Evolutionary conservation across 2,329 filamentous ascomycete genomes (phyloP).

Genomic region (Ophiostoma ulmi): DNA sequence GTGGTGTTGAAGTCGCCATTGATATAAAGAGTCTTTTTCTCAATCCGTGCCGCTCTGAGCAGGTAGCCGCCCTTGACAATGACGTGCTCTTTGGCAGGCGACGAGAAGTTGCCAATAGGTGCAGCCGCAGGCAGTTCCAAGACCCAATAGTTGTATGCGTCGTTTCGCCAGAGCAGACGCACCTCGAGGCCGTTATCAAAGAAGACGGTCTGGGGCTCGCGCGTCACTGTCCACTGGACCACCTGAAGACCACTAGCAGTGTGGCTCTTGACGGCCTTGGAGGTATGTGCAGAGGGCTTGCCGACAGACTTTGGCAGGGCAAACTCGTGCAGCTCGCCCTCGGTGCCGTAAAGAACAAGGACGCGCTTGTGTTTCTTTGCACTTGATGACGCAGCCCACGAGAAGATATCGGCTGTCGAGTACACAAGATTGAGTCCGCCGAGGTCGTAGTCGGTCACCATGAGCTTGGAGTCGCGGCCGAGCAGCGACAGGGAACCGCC

Average conservation of each 20-base stretch:
- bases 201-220: neutral
- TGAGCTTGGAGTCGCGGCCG: neutral
- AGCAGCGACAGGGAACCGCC: neutral
- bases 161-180: neutral
- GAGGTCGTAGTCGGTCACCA: neutral
- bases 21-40: neutral
- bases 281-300: neutral
- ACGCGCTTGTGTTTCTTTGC: neutral
- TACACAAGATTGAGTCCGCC: neutral
- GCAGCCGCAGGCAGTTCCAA: neutral
- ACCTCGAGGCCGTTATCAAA: neutral
- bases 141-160: neutral
- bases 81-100: neutral
- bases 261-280: neutral
- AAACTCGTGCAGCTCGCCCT: neutral
- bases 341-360: neutral
- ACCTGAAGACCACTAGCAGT: neutral
- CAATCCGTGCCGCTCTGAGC: neutral
- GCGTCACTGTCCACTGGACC: neutral
- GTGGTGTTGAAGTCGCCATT: neutral
- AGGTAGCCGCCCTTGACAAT: neutral
- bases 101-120: neutral
- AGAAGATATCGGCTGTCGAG: neutral
- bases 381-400: neutral
- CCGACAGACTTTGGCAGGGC: neutral